phyloP scores from a whole-genome alignment of 768 basidiomycete species.

The Zangia roseola region DNA sequence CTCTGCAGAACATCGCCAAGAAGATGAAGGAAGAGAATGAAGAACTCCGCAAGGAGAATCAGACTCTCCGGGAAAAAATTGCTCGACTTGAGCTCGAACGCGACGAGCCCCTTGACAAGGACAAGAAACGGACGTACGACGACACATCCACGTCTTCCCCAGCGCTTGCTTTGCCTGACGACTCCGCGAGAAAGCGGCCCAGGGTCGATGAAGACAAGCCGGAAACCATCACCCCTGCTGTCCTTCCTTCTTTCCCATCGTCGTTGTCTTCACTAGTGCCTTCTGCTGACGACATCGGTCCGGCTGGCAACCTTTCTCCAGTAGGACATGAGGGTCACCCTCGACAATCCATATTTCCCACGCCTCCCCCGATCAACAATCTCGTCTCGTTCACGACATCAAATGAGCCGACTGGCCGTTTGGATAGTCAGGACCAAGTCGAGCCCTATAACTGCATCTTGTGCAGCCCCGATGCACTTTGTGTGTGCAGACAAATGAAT shows the following conservation, averaged over 20 bases:
- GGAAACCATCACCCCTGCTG: constrained; percentile 16
- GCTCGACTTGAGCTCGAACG: constrained; percentile 41
- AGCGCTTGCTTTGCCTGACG: constrained; percentile 18
- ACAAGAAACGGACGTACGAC: constrained; percentile 61
- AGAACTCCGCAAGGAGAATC: constrained; percentile 65
- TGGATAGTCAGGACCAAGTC: constrained; percentile 33
- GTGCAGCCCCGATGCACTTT: constrained; percentile 67
- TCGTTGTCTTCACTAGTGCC: constrained; percentile 52
- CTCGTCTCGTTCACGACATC: constrained; percentile 39
- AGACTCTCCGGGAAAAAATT: constrained; percentile 52
- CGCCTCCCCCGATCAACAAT: constrained; percentile 28
- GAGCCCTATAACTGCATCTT: constrained; percentile 59
- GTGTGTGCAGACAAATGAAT: constrained; percentile 74
- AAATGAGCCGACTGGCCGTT: constrained; percentile 28
- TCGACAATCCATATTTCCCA: constrained; percentile 29
- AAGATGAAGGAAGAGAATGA: constrained; percentile 88
- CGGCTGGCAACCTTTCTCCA: constrained; percentile 33
- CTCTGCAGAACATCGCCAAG: constrained; percentile 79
- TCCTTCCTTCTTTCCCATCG: constrained; percentile 25
- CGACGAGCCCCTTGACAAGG: constrained; percentile 31
- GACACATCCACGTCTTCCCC: constrained; percentile 41
- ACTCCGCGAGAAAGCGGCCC: constrained; percentile 38
- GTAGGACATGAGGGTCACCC: constrained; percentile 24
- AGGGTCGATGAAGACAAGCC: constrained; percentile 27
- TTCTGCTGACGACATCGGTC: constrained; percentile 43